These are phyloP conservation scores for Fusarium sp. DNA, from an alignment of 2,329 filamentous ascomycete genomes.

Conservation along the genomic window DNA sequence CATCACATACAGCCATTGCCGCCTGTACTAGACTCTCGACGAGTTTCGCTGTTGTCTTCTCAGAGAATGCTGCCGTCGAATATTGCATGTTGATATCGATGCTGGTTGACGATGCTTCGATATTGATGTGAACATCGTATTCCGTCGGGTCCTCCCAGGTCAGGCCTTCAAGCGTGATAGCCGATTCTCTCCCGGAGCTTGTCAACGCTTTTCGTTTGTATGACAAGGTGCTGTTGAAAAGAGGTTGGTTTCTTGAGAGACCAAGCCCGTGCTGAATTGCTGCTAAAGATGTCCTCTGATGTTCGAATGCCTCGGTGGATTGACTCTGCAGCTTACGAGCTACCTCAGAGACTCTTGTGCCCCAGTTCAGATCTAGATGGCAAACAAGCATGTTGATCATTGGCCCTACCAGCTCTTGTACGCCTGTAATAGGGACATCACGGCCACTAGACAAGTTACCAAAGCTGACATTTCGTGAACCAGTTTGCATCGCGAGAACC, in stretches of 20 bases:
- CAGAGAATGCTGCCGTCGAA: not conserved
- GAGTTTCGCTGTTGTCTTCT: not conserved
- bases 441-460: slow-evolving; percentile 5
- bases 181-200: not conserved
- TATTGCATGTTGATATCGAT: slow-evolving; percentile 3
- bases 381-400: slow-evolving; percentile 9
- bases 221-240: slow-evolving; percentile 7
- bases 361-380: not conserved
- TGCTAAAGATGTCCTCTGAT: slow-evolving; percentile 3
- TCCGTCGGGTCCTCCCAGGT: slow-evolving; percentile 3
- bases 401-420: not conserved
- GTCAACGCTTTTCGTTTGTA: not conserved
- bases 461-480: slow-evolving; percentile 1
- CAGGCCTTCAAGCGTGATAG: not conserved
- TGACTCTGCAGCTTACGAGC: slow-evolving; percentile 1
- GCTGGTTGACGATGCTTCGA: slow-evolving; percentile 1
- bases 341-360: not conserved
- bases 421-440: not conserved
- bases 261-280: slow-evolving; percentile 2
- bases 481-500: slow-evolving; percentile 1
- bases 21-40: not conserved
- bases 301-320: slow-evolving; percentile 1
- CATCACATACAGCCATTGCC: not conserved
- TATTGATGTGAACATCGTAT: slow-evolving; percentile 9
- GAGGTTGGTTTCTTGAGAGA: not conserved